Conservation (phyloP, 1,284 basidiomycete species). For the Caloboletus inedulis region DNA sequence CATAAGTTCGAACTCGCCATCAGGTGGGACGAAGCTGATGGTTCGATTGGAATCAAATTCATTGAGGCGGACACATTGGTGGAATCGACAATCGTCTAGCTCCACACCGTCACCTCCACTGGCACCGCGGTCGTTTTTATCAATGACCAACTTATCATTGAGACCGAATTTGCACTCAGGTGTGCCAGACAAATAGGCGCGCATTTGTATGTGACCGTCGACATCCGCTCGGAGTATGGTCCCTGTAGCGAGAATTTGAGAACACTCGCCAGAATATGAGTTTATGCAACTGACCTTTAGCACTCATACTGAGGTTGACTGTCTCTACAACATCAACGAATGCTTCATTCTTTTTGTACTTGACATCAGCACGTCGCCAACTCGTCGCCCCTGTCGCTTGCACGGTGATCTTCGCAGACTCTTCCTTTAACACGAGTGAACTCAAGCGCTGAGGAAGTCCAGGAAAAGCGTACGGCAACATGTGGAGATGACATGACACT, state of each 20-base stretch:
- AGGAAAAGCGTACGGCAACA: constrained; percentile 60
- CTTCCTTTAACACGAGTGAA: constrained; percentile 60
- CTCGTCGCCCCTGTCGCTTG: constrained; percentile 95
- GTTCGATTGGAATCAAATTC: constrained; percentile 93
- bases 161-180: constrained; percentile 98
- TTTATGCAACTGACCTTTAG: constrained; percentile 63
- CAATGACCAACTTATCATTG: constrained; percentile 96
- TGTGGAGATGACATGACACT: constrained; percentile 83
- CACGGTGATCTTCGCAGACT: constrained; percentile 93
- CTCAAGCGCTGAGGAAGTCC: neutral
- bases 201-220: constrained; percentile 97
- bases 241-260: constrained; percentile 45
- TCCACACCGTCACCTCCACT: constrained; percentile 78
- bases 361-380: constrained; percentile 92
- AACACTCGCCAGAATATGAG: neutral
- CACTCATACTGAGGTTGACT: constrained; percentile 95
- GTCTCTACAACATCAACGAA: constrained; percentile 98
- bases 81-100: constrained; percentile 97
- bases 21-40: constrained; percentile 96
- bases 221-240: constrained; percentile 94
- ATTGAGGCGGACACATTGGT: constrained; percentile 94
- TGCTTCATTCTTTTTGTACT: constrained; percentile 98
- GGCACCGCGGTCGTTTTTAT: constrained; percentile 71
- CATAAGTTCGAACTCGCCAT: constrained; percentile 99
- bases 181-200: constrained; percentile 93